Conservation (phyloP, 2,329 filamentous ascomycete species). For the Pyricularia sp. region DNA sequence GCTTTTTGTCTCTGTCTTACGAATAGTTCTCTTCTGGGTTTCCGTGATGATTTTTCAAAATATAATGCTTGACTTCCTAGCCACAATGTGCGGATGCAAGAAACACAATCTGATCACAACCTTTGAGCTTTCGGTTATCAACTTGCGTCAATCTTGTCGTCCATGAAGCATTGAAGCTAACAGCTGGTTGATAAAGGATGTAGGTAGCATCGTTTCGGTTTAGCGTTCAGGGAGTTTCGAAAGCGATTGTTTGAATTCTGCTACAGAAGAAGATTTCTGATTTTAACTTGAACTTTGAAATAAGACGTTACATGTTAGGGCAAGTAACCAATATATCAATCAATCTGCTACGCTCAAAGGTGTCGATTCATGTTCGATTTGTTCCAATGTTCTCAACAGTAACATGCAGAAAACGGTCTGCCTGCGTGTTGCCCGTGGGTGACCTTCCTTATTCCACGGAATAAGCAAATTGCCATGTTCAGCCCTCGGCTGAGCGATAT, state of each 20-base stretch:
- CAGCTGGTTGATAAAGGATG: background rate
- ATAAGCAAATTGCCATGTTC: background rate
- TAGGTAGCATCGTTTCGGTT: background rate
- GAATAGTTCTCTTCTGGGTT: background rate
- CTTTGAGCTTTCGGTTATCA: background rate
- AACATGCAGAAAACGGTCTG: no score
- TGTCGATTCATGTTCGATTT: background rate
- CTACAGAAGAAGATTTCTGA: background rate
- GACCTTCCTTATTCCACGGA: background rate
- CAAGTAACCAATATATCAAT: background rate
- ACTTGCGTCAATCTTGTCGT: background rate
- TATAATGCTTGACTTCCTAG: conserved; percentile 6
- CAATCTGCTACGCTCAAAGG: background rate
- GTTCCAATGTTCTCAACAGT: no score
- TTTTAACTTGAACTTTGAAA: background rate
- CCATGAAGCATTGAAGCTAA: background rate
- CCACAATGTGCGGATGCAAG: conserved; percentile 1
- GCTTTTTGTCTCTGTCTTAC: background rate
- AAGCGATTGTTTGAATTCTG: background rate
- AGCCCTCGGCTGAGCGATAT: background rate
- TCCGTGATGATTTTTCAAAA: conserved; percentile 1
- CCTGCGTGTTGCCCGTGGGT: background rate
- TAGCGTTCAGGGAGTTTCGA: background rate
- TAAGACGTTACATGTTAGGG: background rate
- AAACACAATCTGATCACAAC: background rate